These are phyloP conservation scores for Colletotrichum echinochloae DNA, from an alignment of 2,329 filamentous ascomycete species.

Conservation along the genomic window DNA sequence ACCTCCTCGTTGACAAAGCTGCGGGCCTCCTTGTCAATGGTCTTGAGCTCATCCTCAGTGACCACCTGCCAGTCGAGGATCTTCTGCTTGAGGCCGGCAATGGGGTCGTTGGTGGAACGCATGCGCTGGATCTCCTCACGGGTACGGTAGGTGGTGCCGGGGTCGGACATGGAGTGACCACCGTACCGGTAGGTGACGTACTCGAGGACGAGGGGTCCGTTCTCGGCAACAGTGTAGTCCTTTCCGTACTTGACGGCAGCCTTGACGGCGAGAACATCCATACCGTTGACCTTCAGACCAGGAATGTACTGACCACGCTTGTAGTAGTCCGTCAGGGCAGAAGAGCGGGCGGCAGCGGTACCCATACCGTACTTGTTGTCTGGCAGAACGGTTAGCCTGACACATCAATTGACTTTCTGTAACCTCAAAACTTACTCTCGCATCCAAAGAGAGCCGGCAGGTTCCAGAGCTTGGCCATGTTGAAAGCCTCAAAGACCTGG, in stretches of 20 bases:
- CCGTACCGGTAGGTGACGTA: slow-evolving; percentile 99
- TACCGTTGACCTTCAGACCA: slow-evolving; percentile 98
- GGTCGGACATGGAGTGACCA: slow-evolving; percentile 99
- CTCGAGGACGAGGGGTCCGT: slow-evolving; percentile 95
- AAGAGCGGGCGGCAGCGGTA: slow-evolving; percentile 92
- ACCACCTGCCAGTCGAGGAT: slow-evolving; percentile 94
- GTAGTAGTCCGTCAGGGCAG: slow-evolving; percentile 99
- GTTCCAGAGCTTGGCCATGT: slow-evolving; percentile 99
- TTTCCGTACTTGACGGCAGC: slow-evolving; percentile 95
- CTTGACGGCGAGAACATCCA: slow-evolving; percentile 99
- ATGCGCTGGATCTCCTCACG: slow-evolving; percentile 99
- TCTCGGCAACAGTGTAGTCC: slow-evolving; percentile 83
- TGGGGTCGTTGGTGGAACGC: slow-evolving; percentile 98
- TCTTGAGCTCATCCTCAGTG: slow-evolving; percentile 95
- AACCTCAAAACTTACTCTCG: slow-evolving; percentile 79
- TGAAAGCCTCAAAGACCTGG: slow-evolving; percentile 99
- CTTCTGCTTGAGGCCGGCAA: slow-evolving; percentile 97
- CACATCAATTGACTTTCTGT: background rate
- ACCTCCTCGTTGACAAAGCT: slow-evolving; percentile 90
- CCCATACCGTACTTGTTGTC: slow-evolving; percentile 99
- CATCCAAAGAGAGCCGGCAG: slow-evolving; percentile 95
- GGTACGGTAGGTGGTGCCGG: slow-evolving; percentile 98
- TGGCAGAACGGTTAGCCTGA: slow-evolving; percentile 54
- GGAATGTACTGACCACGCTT: slow-evolving; percentile 99
- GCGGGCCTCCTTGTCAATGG: slow-evolving; percentile 93